phyloP scores from a whole-genome alignment of 2,329 filamentous ascomycete species.

The Salinomyces thailandicus region DNA sequence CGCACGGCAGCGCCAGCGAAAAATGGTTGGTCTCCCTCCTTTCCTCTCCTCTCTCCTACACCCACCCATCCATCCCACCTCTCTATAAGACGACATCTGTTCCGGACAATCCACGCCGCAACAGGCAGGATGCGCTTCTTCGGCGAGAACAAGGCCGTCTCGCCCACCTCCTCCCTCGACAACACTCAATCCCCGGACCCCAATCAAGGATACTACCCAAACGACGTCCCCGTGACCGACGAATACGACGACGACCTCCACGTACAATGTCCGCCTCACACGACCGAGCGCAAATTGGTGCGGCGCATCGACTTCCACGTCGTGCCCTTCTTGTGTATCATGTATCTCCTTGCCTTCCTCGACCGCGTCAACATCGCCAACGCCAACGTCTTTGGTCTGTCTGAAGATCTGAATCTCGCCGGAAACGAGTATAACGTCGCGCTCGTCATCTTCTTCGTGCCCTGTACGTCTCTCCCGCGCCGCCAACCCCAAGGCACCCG shows the following conservation, averaged over 20 bases:
- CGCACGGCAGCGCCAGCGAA: too few species aligned
- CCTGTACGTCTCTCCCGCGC: constrained; percentile 6
- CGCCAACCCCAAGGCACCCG: too few species aligned
- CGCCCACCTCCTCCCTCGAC: constrained; percentile 5
- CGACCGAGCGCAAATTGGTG: constrained; percentile 37
- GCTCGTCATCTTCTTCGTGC: constrained; percentile 45
- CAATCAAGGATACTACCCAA: constrained; percentile 4
- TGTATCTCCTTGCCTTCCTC: constrained; percentile 35
- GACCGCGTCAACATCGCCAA: constrained; percentile 43
- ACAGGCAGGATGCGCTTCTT: constrained; percentile 7
- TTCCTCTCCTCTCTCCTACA: too few species aligned
- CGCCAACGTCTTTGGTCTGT: constrained; percentile 42
- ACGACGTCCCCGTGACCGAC: constrained; percentile 2
- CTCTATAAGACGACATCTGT: too few species aligned
- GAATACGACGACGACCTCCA: constrained; percentile 30
- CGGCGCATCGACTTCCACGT: constrained; percentile 38
- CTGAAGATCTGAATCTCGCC: constrained; percentile 35
- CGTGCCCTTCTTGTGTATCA: constrained; percentile 40
- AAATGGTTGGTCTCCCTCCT: too few species aligned
- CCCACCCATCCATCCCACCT: too few species aligned
- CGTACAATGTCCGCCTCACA: constrained; percentile 37
- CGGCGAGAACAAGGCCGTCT: constrained; percentile 5
- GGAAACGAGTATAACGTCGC: constrained; percentile 40
- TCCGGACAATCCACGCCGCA: background rate
- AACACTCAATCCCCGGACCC: constrained; percentile 7